Percentiles rank a stretch among this genome's conserved stretches.
phyloP scores from a whole-genome alignment of 192 early-diverging fungal species.

The Coemansia sp. region DNA sequence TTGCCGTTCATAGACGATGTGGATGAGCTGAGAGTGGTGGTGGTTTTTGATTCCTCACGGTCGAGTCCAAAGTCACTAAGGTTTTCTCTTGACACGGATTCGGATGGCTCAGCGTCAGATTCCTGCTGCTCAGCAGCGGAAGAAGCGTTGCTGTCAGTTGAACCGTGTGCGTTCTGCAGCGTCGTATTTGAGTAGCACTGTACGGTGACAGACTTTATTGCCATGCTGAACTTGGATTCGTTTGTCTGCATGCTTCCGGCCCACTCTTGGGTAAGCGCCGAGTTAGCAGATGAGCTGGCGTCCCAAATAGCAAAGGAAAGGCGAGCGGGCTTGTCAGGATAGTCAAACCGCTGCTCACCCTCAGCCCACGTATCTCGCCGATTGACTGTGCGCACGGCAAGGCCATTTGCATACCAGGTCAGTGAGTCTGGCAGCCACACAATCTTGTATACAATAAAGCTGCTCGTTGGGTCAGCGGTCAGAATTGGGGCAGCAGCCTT shows the following conservation, averaged over 20 bases:
- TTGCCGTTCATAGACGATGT: background rate
- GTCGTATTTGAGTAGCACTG: constrained; percentile 52
- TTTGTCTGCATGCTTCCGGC: constrained; percentile 46
- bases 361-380: constrained; percentile 54
- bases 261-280: constrained; percentile 52
- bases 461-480: constrained; percentile 34
- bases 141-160: constrained; percentile 1
- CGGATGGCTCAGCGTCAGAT: constrained; percentile 3
- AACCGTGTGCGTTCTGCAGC: constrained; percentile 2
- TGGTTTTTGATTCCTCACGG: background rate
- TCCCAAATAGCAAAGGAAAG: constrained; percentile 67
- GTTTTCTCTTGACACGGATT: constrained; percentile 9
- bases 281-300: constrained; percentile 41
- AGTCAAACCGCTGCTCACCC: constrained; percentile 50
- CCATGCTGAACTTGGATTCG: constrained; percentile 48
- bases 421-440: constrained; percentile 63
- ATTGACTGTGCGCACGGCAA: constrained; percentile 54
- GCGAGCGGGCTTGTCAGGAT: constrained; percentile 49
- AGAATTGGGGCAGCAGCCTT: constrained; percentile 22
- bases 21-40: constrained; percentile 1
- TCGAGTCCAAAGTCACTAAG: constrained; percentile 45
- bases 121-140: background rate
- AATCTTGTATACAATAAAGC: constrained; percentile 61
- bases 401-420: constrained; percentile 58
- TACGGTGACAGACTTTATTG: constrained; percentile 52